Percentiles rank a stretch among this genome's conserved stretches.
Conservation (phyloP, 352 stramenopile genomes). For the Saprolegnia parasitica region DNA sequence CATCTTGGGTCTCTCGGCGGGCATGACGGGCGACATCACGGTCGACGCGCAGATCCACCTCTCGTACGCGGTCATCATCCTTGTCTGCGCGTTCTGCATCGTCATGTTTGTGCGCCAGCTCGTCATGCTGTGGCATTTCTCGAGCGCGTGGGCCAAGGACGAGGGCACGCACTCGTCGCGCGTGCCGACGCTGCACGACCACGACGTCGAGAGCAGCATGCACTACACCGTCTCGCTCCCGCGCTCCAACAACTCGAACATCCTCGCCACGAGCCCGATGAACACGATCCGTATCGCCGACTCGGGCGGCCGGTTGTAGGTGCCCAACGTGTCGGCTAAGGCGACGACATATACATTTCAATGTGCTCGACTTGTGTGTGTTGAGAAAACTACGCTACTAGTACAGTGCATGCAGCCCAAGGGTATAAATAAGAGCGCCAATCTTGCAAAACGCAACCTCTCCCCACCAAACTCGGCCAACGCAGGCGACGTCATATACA, state of each 20-base stretch:
- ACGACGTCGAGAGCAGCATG: slow-evolving; percentile 1
- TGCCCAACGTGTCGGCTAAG: neutral
- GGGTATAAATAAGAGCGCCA: no score
- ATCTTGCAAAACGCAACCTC: no score
- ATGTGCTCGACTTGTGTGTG: no score
- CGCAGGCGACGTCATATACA: no score
- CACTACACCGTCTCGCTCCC: slow-evolving; percentile 25
- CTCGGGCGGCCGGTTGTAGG: slow-evolving; percentile 6
- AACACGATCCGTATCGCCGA: slow-evolving; percentile 28
- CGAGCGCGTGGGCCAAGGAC: slow-evolving; percentile 25
- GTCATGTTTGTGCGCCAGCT: slow-evolving; percentile 12
- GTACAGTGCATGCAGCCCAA: no score
- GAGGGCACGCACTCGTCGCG: slow-evolving; percentile 2
- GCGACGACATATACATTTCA: neutral
- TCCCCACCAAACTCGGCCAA: no score
- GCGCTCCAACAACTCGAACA: neutral
- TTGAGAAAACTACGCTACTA: no score
- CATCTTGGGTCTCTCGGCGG: neutral
- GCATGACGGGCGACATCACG: slow-evolving; percentile 6
- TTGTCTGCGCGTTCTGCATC: slow-evolving; percentile 13
- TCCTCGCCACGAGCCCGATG: neutral
- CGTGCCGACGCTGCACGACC: slow-evolving; percentile 21
- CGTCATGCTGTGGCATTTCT: slow-evolving; percentile 17
- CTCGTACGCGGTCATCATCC: neutral
- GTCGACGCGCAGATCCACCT: slow-evolving; percentile 1